phyloP scores from a whole-genome alignment of 1,139 yeast genomes.

The Blastobotrys illinoisensis region DNA sequence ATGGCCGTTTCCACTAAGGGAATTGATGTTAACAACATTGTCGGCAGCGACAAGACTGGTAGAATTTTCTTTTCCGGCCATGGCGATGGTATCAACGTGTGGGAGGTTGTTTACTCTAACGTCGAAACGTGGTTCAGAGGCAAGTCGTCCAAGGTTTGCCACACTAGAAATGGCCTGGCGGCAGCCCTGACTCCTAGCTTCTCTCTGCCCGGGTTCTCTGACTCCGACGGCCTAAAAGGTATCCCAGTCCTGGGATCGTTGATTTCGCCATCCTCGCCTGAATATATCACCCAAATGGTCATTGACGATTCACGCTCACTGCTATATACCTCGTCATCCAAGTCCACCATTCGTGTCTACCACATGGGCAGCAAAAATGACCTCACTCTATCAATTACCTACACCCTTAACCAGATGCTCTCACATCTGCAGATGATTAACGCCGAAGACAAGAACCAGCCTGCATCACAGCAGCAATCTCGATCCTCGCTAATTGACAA shows the following conservation, averaged over 20 bases:
- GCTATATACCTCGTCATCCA: conserved; percentile 76
- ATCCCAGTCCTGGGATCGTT: conserved; percentile 22
- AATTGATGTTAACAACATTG: conserved; percentile 59
- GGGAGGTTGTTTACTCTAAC: conserved; percentile 85
- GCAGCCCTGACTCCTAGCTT: conserved; percentile 22
- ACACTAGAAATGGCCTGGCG: conserved; percentile 27
- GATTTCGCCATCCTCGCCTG: conserved; percentile 37
- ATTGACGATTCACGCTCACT: conserved; percentile 74
- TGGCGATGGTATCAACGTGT: conserved; percentile 70
- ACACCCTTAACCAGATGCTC: conserved; percentile 29
- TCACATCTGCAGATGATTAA: conserved; percentile 34
- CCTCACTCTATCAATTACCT: conserved; percentile 35
- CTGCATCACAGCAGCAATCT: conserved; percentile 4
- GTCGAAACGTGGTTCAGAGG: conserved; percentile 85
- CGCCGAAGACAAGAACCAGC: conserved; percentile 23
- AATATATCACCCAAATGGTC: conserved; percentile 56
- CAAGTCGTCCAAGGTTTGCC: conserved; percentile 75
- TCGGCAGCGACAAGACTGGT: conserved; percentile 56
- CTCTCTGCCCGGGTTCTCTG: conserved; percentile 13
- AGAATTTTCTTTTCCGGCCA: conserved; percentile 80
- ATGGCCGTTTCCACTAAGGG: conserved; percentile 79
- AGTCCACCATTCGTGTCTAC: conserved; percentile 78
- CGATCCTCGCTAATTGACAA: conserved; percentile 4
- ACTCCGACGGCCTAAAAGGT: background rate
- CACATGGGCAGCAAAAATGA: conserved; percentile 41